Percentiles rank a stretch among this genome's conserved stretches.
These are phyloP conservation scores for Malus sylvestris DNA, from an alignment of 306 rosid species.

Conservation along the genomic window DNA sequence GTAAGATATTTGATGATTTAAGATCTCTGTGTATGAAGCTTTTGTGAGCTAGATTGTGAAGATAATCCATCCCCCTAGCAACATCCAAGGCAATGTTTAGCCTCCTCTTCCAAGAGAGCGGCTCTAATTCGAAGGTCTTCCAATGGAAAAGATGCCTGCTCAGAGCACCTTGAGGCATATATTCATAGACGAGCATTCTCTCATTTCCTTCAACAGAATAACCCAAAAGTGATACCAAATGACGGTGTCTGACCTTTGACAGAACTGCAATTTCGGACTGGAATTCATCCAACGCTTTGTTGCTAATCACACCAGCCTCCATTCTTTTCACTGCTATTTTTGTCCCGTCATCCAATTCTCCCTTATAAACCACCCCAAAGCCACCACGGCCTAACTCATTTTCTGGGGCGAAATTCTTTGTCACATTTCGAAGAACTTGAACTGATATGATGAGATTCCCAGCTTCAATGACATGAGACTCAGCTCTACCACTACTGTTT, in stretches of 20 bases:
- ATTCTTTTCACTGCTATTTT: slow-evolving; percentile 89
- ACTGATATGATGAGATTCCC: slow-evolving; percentile 87
- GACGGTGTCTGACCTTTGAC: slow-evolving; percentile 94
- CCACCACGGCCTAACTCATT: slow-evolving; percentile 99
- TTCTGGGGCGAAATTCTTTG: slow-evolving; percentile 80
- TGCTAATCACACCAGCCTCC: slow-evolving; percentile 75
- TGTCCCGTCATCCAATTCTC: slow-evolving; percentile 94
- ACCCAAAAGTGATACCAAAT: slow-evolving; percentile 87
- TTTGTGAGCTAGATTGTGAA: slow-evolving; percentile 79
- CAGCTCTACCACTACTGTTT: slow-evolving; percentile 54
- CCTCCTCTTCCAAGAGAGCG: slow-evolving; percentile 96
- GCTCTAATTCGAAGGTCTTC: slow-evolving; percentile 64
- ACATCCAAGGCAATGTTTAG: slow-evolving; percentile 92
- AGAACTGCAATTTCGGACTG: slow-evolving; percentile 93
- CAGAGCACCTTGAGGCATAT: slow-evolving; percentile 97
- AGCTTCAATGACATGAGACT: slow-evolving; percentile 79
- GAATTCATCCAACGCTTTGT: slow-evolving; percentile 89
- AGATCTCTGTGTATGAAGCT: slow-evolving; percentile 99
- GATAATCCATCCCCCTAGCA: slow-evolving; percentile 98
- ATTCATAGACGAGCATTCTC: slow-evolving; percentile 85
- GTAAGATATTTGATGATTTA: slow-evolving; percentile 86
- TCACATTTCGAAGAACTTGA: slow-evolving; percentile 79
- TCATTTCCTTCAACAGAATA: slow-evolving; percentile 70
- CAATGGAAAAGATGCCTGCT: slow-evolving; percentile 93
- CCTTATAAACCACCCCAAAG: slow-evolving; percentile 89